Evolutionary conservation across 257 asterid genomes (phyloP).

Genomic region (Solanum gracilifrons): DNA sequence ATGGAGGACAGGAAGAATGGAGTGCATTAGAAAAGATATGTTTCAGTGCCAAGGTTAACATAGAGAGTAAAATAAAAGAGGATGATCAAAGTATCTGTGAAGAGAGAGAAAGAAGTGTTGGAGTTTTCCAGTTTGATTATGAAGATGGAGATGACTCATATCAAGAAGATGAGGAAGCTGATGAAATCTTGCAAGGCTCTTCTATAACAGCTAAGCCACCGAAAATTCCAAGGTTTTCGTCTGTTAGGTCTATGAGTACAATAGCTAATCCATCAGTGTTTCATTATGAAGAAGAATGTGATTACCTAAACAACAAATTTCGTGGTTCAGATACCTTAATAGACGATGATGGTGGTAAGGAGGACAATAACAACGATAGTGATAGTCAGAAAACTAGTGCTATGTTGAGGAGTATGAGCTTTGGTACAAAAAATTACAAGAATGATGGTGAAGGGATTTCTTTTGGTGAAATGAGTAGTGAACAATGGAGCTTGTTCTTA

Average conservation of each 20-base stretch:
- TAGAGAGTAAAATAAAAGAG: slow-evolving; percentile 17
- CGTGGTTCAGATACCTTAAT: background rate
- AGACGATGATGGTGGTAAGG: background rate
- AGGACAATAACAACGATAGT: background rate
- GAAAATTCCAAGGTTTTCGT: slow-evolving; percentile 38
- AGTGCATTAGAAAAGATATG: slow-evolving; percentile 68
- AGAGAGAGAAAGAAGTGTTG: slow-evolving; percentile 21
- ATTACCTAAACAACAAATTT: background rate
- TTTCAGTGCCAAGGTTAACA: slow-evolving; percentile 38
- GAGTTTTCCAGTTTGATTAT: slow-evolving; percentile 39
- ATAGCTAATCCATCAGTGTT: slow-evolving; percentile 11
- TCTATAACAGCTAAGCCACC: slow-evolving; percentile 32
- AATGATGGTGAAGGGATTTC: slow-evolving; percentile 46
- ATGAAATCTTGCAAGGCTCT: slow-evolving; percentile 5
- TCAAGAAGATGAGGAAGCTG: slow-evolving; percentile 3
- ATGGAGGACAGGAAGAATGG: slow-evolving; percentile 55
- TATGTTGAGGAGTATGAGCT: slow-evolving; percentile 69
- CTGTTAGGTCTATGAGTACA: slow-evolving; percentile 17
- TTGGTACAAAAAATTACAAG: slow-evolving; percentile 32
- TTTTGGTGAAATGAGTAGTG: slow-evolving; percentile 56
- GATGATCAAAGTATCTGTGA: slow-evolving; percentile 1
- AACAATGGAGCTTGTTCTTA: slow-evolving; percentile 55
- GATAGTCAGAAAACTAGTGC: slow-evolving; percentile 16
- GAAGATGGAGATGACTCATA: slow-evolving; percentile 11
- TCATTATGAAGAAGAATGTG: slow-evolving; percentile 7